Base-by-base conservation (phyloP, 2,329 filamentous ascomycete species). In the Fusarium coicis region DNA sequence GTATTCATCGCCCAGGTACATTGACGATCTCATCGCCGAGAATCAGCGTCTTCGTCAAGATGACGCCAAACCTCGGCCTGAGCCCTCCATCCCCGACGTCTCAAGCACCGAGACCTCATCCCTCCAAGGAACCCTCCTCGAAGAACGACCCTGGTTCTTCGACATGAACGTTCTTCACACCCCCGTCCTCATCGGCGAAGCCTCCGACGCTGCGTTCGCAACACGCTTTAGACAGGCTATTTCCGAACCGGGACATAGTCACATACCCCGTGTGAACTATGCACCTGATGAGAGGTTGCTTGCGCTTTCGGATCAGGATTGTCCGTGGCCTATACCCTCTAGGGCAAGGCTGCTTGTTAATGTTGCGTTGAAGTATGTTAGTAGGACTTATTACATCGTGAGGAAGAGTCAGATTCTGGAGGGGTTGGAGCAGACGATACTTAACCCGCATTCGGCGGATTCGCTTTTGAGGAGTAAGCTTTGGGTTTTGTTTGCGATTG, bases 401-500 rank as follows among this genome's bases (percentile, higher is more conserved):
- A 80, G 82, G 2, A 80, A 77, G 50, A 84, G 81, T 28, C 77
- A 78, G 10, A 80, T 85, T 8, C 65, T 83, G 0, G 80, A 81
- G 5, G 77, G 77, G 2, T 68, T 86, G 1, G 82, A 85, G 46
- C 79, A 81, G 23, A 78, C 80, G 0, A 80, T 84, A n/a, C 75
- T 79, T 54, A 80, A 82, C 42, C 78, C 79, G 5, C 71, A 76
- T 11, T 80, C 79, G 16, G 79, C 77, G 10, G 80, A 82, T 43
- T 77, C 79, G 1, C 67, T 84, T 1, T 65, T 80, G 0, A 80
- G 79, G 18, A 83, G 83, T 68, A 85, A 85, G 50, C 63, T 86
- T 0, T 84, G 83, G 78, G 83, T 82, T 0, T 49, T 86, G 7
- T 85, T 87, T 66, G 85, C 85, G 0, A 79, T 87, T 10, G 85